phyloP scores from a whole-genome alignment of 208 protist genomes.

The Porcisia hertigi region DNA sequence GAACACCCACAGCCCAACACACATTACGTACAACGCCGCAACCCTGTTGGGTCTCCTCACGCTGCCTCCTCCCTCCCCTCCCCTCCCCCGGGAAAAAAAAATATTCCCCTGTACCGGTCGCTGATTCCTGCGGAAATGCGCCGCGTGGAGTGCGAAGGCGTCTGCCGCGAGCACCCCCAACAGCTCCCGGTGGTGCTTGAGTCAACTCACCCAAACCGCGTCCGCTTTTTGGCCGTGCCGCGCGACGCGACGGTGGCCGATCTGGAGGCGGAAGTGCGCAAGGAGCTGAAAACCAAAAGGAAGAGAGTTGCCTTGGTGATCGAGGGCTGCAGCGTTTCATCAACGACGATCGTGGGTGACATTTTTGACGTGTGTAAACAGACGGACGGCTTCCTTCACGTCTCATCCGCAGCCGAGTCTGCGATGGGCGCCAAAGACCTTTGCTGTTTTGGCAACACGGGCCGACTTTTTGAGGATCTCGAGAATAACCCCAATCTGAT shows the following conservation, averaged over 20 bases:
- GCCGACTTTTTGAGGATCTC: slow-evolving; percentile 10
- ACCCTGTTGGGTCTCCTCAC: not conserved
- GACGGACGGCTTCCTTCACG: slow-evolving; percentile 36
- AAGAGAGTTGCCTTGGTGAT: slow-evolving; percentile 15
- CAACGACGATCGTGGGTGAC: slow-evolving; percentile 21
- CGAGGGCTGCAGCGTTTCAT: slow-evolving; percentile 13
- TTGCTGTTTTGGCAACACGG: slow-evolving; percentile 14
- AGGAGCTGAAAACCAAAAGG: not conserved
- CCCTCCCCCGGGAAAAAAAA: too few relatives aligned
- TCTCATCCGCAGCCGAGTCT: slow-evolving; percentile 14
- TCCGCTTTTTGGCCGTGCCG: slow-evolving; percentile 6
- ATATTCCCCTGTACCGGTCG: slow-evolving; percentile 14
- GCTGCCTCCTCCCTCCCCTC: too few relatives aligned
- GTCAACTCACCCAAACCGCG: slow-evolving; percentile 14
- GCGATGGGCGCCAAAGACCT: slow-evolving; percentile 15
- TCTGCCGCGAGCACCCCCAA: slow-evolving; percentile 20
- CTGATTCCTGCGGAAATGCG: slow-evolving; percentile 6
- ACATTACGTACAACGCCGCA: not conserved
- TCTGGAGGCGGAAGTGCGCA: slow-evolving; percentile 17
- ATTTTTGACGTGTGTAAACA: slow-evolving; percentile 25
- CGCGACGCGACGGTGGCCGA: slow-evolving; percentile 7
- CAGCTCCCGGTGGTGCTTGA: slow-evolving; percentile 21
- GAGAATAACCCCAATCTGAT: slow-evolving; percentile 27
- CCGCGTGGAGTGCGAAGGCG: slow-evolving; percentile 18
- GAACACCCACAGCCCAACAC: not conserved